These are phyloP conservation scores for Creolimax fragrantissima DNA, from an alignment of 78 protist genomes.

Conservation along the genomic window DNA sequence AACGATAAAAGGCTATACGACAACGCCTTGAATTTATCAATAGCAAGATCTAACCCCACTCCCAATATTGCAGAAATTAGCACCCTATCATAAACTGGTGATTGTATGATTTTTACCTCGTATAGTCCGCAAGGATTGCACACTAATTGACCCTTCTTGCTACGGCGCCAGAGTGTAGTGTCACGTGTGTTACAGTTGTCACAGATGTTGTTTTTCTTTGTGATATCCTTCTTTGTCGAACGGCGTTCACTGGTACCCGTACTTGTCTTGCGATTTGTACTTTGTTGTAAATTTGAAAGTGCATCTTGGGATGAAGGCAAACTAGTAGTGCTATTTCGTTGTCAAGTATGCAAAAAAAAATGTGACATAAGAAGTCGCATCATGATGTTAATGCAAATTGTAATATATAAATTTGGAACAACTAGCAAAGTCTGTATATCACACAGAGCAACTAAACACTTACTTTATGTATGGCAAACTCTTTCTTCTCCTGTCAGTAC, in stretches of 20 bases:
- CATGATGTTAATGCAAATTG: no score
- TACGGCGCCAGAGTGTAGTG: slow-evolving; percentile 3
- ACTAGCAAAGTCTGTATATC: no score
- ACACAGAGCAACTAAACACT: no score
- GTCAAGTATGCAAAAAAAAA: no score
- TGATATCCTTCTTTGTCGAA: neutral
- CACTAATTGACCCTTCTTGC: neutral
- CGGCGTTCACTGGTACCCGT: neutral
- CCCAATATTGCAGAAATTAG: neutral
- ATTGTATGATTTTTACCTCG: neutral
- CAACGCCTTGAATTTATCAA: neutral
- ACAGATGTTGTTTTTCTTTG: neutral
- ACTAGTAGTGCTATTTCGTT: no score
- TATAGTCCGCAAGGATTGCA: slow-evolving; percentile 9
- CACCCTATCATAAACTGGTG: neutral
- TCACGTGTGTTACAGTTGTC: neutral
- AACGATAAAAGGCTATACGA: neutral
- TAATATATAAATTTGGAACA: no score
- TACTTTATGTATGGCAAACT: no score
- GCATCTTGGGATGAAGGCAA: no score
- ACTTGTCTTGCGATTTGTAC: neutral
- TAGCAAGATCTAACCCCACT: neutral
- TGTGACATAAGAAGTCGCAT: no score
- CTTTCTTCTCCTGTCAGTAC: no score
- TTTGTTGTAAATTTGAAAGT: no score